Percentiles rank a stretch among this genome's conserved stretches.
These are phyloP conservation scores for Botrytis porri DNA, from an alignment of 2,329 filamentous ascomycete species.

Conservation along the genomic window DNA sequence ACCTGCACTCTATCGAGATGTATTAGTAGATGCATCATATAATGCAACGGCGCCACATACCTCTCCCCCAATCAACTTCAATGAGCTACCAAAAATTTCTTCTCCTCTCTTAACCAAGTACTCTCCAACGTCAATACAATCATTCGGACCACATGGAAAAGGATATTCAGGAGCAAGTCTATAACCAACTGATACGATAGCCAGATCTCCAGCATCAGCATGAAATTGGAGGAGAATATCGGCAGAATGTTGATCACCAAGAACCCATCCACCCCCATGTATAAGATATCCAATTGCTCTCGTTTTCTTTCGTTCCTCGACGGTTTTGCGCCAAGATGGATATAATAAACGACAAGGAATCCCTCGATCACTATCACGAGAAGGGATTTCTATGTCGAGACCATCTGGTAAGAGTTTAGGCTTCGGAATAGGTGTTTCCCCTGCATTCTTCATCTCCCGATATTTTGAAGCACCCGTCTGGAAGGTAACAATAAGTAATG, in stretches of 20 bases:
- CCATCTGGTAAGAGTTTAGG: constrained; percentile 47
- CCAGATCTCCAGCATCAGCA: constrained; percentile 48
- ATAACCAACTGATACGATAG: constrained; percentile 56
- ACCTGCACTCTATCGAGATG: constrained; percentile 45
- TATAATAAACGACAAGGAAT: constrained; percentile 48
- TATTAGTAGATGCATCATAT: constrained; percentile 3
- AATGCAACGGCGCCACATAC: constrained; percentile 27
- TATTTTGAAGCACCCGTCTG: constrained; percentile 53
- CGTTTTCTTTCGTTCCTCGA: constrained; percentile 49
- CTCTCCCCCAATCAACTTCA: constrained; percentile 48
- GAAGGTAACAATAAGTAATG: neutral
- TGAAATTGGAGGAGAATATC: constrained; percentile 46
- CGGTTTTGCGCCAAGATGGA: constrained; percentile 29
- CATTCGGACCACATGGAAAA: constrained; percentile 52
- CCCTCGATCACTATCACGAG: constrained; percentile 47
- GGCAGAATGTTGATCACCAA: constrained; percentile 34
- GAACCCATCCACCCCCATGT: constrained; percentile 45
- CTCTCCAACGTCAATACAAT: constrained; percentile 55
- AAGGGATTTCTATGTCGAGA: constrained; percentile 49
- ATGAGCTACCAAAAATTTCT: constrained; percentile 41
- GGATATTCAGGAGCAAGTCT: constrained; percentile 58
- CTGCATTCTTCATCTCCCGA: constrained; percentile 51
- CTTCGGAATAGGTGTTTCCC: constrained; percentile 50
- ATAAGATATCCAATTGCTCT: constrained; percentile 53
- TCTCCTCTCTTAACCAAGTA: constrained; percentile 50